Percentiles rank a stretch among this genome's conserved stretches.
phyloP scores from a whole-genome alignment of 352 stramenopile species.

The Globisporangium emineosum region DNA sequence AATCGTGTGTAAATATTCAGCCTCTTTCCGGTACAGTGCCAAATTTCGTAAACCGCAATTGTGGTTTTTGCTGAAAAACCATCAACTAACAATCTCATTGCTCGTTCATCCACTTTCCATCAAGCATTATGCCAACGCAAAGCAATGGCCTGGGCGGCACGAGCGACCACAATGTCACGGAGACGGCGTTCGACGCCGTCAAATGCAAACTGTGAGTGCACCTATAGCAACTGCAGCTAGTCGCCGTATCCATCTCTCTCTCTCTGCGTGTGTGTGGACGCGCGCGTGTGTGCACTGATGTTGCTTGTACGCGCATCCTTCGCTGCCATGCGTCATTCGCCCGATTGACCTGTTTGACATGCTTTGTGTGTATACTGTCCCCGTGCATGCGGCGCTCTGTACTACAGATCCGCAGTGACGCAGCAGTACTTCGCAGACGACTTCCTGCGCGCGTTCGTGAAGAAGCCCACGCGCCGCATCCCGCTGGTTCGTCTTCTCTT shows the following conservation, averaged over 20 bases:
- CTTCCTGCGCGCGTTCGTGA: background rate
- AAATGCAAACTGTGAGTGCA: background rate
- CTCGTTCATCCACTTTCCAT: too few relatives aligned
- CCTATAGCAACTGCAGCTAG: background rate
- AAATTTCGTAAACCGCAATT: too few relatives aligned
- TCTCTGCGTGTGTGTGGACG: too few relatives aligned
- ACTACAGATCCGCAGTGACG: background rate
- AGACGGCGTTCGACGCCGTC: background rate
- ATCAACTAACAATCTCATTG: too few relatives aligned
- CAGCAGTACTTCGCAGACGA: background rate
- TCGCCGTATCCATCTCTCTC: too few relatives aligned
- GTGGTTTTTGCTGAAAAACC: too few relatives aligned
- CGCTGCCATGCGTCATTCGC: too few relatives aligned
- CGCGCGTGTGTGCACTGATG: too few relatives aligned
- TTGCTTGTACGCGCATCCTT: too few relatives aligned
- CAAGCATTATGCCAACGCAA: background rate
- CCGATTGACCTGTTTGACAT: background rate
- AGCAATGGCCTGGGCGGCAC: background rate
- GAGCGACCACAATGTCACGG: background rate
- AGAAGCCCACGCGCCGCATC: background rate
- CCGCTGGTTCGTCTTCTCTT: background rate
- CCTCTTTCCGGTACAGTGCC: too few relatives aligned
- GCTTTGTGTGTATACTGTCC: background rate
- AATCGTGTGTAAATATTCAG: too few relatives aligned
- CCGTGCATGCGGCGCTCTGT: background rate